Base-by-base conservation (phyloP, 768 basidiomycete species). In the Hygrocybe punicea region DNA sequence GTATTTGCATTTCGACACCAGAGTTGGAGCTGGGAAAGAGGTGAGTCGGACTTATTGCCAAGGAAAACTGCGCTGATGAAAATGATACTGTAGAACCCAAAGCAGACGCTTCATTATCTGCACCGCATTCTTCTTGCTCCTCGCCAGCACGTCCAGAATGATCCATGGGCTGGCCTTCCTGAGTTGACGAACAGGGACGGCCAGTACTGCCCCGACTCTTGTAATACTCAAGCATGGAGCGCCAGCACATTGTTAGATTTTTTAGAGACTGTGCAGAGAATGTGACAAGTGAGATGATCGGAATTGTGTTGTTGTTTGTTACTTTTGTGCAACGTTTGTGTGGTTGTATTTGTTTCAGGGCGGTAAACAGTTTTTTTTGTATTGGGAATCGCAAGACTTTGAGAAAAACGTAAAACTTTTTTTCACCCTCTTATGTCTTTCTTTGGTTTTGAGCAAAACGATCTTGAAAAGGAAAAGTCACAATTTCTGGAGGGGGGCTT, bases 201-300 rank as follows among this genome's bases (percentile, higher is more conserved):
- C 10, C 74, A 76, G 37, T 84, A 84, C 72, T 98, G 96, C 68
- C 70, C 71, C 51, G 95, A 98, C 71, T 93, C 93, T 46, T 98
- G 96, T 68, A 77, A 81, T 46, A 94, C 97, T 24, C 97, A 98
- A 68, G 97, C 96, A 4, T 98, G 96, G 97, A 93, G 91, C 65
- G 84, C 92, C 46, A 93, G 91, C 70, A 96, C 93, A 21, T 71
- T 98, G 60, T 76, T 98, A 24, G 95, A 97, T 74, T 90, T 95
- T 69, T 71, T 97, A 51, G 85, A 93, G 63, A 82, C 79, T 48
- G 91, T 89, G 54, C 83, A 89, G 64, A 73, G 75, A n/a, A n/a
- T n/a, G n/a, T n/a, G 56, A 48, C 35, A 25, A 55, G 17, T 33
- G 42, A 48, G 21, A 17, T 11, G 14, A 13, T 14, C 11, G 35